These are phyloP conservation scores for Aureobasidium sp. DNA, from an alignment of 2,329 filamentous ascomycete genomes.

Conservation along the genomic window DNA sequence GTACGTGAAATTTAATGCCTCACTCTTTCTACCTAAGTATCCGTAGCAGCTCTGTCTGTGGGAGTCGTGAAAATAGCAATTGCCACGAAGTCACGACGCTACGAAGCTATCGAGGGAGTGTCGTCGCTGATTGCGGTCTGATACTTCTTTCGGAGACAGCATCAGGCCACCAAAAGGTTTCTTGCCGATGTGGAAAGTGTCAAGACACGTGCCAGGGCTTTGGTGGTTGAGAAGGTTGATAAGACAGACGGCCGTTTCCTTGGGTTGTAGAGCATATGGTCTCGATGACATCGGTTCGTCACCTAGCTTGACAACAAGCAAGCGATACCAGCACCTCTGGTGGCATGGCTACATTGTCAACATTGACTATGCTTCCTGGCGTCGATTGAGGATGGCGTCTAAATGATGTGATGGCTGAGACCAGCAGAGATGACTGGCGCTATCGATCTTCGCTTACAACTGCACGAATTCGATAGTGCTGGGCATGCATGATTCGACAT, in stretches of 20 bases:
- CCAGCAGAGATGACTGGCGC: too few species aligned
- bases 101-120: too few species aligned
- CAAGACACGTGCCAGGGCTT: conserved; percentile 71
- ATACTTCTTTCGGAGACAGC: conserved; percentile 46
- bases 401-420: too few species aligned
- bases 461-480: neutral
- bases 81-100: too few species aligned
- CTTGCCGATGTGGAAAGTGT: conserved; percentile 72
- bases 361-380: too few species aligned
- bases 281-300: neutral
- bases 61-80: too few species aligned
- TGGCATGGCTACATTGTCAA: too few species aligned
- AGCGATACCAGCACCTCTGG: neutral
- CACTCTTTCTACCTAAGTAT: too few species aligned
- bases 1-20: neutral
- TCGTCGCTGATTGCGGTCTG: conserved; percentile 27
- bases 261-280: neutral
- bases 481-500: neutral
- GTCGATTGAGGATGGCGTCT: too few species aligned
- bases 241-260: neutral
- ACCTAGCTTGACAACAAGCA: neutral
- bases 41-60: too few species aligned
- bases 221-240: conserved; percentile 50
- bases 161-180: conserved; percentile 62
- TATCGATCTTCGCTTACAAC: neutral